A percentile compares a stretch with the other conserved stretches of the same genome.
Evolutionary conservation across 75 land plant species (phyloP).

Genomic region (Larix kaempferi): DNA sequence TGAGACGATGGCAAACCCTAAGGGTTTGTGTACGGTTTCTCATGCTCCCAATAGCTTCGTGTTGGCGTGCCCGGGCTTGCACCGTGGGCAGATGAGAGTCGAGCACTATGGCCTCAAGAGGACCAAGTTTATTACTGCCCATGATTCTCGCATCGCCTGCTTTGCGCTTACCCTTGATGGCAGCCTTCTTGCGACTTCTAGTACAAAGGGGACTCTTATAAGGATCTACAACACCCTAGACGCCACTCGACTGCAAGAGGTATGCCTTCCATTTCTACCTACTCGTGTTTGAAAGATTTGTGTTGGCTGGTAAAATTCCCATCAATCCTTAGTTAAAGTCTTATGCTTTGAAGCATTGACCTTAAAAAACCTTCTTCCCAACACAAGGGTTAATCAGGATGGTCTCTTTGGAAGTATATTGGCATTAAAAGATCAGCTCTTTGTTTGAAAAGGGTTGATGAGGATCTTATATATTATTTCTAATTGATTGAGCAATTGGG

Average conservation of each 20-base stretch:
- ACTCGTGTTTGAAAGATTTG: neutral
- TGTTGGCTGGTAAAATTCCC: too few species aligned
- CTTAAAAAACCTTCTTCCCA: too few species aligned
- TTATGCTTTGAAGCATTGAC: too few species aligned
- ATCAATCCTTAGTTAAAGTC: too few species aligned
- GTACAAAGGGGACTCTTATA: constrained; percentile 80
- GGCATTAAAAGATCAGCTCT: too few species aligned
- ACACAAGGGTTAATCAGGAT: too few species aligned
- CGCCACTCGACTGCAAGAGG: constrained; percentile 74
- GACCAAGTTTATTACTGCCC: constrained; percentile 59
- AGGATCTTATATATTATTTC: too few species aligned
- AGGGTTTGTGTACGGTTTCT: constrained; percentile 68
- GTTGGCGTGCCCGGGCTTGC: constrained; percentile 70
- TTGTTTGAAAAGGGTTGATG: too few species aligned
- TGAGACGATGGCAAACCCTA: constrained; percentile 71
- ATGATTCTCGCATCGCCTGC: constrained; percentile 56
- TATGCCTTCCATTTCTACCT: constrained; percentile 6
- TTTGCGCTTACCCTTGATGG: constrained; percentile 66
- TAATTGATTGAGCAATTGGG: too few species aligned
- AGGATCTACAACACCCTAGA: constrained; percentile 72
- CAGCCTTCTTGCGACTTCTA: constrained; percentile 66
- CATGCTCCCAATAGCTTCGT: constrained; percentile 44
- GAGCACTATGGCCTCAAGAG: constrained; percentile 50
- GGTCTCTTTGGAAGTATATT: too few species aligned
- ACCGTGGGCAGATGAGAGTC: constrained; percentile 71